phyloP scores from a whole-genome alignment of 78 protist genomes.

The Guillardia theta region DNA sequence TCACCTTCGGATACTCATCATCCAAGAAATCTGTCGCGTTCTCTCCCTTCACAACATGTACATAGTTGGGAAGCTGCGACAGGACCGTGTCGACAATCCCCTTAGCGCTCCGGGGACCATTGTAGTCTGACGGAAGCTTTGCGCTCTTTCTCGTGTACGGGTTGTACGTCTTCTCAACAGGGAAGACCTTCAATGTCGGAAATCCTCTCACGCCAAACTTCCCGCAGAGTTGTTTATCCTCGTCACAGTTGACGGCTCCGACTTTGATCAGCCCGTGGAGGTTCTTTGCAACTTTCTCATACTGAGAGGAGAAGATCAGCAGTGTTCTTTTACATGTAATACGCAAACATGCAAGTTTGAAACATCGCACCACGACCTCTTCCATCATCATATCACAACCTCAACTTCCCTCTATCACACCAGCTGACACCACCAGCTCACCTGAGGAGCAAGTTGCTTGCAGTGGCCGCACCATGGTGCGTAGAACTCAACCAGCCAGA shows the following conservation, averaged over 20 bases:
- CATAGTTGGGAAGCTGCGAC: neutral
- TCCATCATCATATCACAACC: no score
- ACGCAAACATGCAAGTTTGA: no score
- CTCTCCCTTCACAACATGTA: neutral
- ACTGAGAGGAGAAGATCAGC: neutral
- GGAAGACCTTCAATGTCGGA: conserved; percentile 12
- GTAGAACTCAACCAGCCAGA: conserved; percentile 14
- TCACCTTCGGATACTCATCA: no score
- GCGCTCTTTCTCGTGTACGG: neutral
- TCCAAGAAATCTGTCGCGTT: neutral
- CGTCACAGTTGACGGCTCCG: conserved; percentile 25
- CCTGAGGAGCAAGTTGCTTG: conserved; percentile 6
- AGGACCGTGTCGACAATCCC: neutral
- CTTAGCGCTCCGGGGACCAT: neutral
- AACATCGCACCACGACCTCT: no score
- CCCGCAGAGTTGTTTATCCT: no score
- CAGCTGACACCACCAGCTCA: no score
- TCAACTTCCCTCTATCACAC: no score
- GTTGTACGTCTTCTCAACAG: neutral
- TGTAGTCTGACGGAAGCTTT: conserved; percentile 10
- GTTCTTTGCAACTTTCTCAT: neutral
- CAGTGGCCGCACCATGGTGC: conserved; percentile 35
- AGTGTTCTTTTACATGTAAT: no score
- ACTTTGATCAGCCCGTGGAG: conserved; percentile 7
- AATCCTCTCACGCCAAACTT: neutral